These are phyloP conservation scores for Podila epicladia DNA, from an alignment of 192 early-diverging fungal genomes.

Conservation along the genomic window DNA sequence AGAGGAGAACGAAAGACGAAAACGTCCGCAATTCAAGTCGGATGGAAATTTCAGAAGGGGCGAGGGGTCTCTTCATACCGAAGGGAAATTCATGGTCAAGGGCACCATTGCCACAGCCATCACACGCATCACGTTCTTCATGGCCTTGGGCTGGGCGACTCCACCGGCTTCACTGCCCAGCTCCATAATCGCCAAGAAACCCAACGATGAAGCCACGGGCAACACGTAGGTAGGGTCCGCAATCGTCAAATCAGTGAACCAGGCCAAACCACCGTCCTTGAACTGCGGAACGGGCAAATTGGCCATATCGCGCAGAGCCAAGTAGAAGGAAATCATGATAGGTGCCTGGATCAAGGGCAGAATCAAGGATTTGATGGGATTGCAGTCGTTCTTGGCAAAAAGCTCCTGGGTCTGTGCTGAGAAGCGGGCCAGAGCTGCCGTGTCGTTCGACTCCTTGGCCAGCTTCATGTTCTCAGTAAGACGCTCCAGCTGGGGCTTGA, in stretches of 20 bases:
- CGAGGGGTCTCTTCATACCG: constrained; percentile 13
- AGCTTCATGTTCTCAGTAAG: constrained; percentile 72
- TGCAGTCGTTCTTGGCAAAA: constrained; percentile 71
- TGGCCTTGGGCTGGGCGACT: constrained; percentile 30
- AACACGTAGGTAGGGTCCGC: constrained; percentile 86
- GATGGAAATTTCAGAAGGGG: background rate
- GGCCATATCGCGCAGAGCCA: constrained; percentile 84
- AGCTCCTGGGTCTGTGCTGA: constrained; percentile 63
- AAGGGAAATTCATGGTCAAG: constrained; percentile 49
- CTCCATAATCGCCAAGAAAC: constrained; percentile 81
- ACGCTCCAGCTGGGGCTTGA: constrained; percentile 76
- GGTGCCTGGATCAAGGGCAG: constrained; percentile 79
- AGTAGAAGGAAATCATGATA: constrained; percentile 87
- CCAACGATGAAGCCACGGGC: constrained; percentile 74
- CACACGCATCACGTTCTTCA: constrained; percentile 52
- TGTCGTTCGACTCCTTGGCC: constrained; percentile 69
- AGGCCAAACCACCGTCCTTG: constrained; percentile 75
- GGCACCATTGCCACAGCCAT: constrained; percentile 53
- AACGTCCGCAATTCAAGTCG: background rate
- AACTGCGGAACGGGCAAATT: constrained; percentile 85
- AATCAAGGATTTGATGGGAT: constrained; percentile 69
- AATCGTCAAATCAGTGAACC: constrained; percentile 87
- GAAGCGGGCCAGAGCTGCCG: constrained; percentile 54
- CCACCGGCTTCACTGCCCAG: constrained; percentile 53
- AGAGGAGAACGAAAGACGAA: constrained; percentile 15